Evolutionary conservation across 2,329 filamentous ascomycete species (phyloP).

Genomic region (Diaporthe humulicola): DNA sequence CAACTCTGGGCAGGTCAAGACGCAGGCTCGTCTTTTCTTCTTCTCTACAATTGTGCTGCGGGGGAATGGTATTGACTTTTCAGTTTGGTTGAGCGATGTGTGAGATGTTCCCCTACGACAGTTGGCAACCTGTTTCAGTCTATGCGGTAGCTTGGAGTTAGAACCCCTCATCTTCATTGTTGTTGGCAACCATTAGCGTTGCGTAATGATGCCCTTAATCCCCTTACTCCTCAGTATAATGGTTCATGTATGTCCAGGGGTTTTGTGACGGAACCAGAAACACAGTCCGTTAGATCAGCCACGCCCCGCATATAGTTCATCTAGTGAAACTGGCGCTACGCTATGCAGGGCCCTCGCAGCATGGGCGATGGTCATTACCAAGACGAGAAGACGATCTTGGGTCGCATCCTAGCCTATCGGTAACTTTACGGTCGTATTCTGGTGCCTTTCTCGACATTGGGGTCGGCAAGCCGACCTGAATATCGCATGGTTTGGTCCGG

Average conservation of each 20-base stretch:
- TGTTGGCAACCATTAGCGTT: not conserved
- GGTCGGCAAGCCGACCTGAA: conserved; percentile 21
- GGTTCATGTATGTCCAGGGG: not conserved
- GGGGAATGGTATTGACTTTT: not conserved
- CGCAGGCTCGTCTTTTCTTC: not conserved
- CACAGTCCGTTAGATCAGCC: conserved; percentile 22
- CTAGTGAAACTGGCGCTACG: conserved; percentile 21
- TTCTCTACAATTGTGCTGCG: not conserved
- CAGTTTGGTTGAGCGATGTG: not conserved
- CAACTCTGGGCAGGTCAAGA: not conserved
- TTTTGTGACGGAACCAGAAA: conserved; percentile 18
- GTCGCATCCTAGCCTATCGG: conserved; percentile 7
- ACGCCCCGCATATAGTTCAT: conserved; percentile 20
- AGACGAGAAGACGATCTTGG: not conserved
- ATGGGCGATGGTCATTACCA: not conserved
- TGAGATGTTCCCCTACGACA: not conserved
- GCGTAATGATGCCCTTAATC: not conserved
- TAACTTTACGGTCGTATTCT: not conserved
- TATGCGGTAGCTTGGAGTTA: not conserved
- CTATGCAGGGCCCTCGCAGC: conserved; percentile 7
- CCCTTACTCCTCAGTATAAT: not conserved
- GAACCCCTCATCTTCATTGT: not conserved
- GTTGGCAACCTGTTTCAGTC: not conserved
- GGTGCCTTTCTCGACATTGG: not conserved
- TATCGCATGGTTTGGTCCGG: conserved; percentile 4